These are phyloP conservation scores for Cornus florida DNA, from an alignment of 148 eudicot species.

Conservation along the genomic window DNA sequence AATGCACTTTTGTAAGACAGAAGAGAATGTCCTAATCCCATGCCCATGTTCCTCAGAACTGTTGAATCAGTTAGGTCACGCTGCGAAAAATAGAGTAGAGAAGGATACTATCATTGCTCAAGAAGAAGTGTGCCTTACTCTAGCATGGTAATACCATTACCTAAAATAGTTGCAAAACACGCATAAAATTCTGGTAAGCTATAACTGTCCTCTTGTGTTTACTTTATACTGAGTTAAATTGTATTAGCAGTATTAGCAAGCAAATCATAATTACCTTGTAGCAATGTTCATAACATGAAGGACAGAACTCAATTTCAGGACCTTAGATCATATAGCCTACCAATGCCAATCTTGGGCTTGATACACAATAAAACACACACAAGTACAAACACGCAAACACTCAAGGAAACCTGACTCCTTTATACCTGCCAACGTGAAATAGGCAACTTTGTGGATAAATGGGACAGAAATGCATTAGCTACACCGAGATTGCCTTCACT, in stretches of 20 bases:
- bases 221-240: neutral
- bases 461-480: conserved; percentile 79
- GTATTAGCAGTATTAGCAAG: neutral
- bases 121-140: too few species aligned
- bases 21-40: conserved; percentile 78
- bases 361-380: neutral
- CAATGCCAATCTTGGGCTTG: neutral
- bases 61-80: conserved; percentile 98
- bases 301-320: neutral
- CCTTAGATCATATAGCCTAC: neutral
- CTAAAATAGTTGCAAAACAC: neutral
- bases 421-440: conserved; percentile 97
- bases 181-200: neutral
- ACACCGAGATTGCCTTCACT: conserved; percentile 96
- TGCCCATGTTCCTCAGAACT: conserved; percentile 90
- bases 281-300: neutral
- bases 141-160: neutral
- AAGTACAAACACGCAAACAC: neutral
- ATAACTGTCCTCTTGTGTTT: neutral
- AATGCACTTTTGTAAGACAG: conserved; percentile 80
- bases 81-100: conserved; percentile 40
- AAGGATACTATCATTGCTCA: neutral
- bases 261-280: neutral
- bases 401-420: neutral
- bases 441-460: conserved; percentile 71